Conservation (phyloP, 768 basidiomycete species). For the Macrocybe gigantea region DNA sequence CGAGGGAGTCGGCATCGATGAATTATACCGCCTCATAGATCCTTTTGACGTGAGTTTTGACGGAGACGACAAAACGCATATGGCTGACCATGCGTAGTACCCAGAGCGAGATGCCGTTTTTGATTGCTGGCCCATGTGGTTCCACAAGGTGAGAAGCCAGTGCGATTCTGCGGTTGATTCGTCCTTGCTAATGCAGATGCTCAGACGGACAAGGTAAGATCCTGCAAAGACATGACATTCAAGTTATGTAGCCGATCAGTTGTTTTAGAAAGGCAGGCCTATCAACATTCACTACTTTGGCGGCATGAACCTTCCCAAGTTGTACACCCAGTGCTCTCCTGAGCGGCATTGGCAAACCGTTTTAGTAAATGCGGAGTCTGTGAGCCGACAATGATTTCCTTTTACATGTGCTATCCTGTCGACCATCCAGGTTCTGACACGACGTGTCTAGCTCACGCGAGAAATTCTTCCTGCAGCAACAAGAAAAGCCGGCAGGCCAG, state of each 20-base stretch:
- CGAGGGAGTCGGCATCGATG: conserved; percentile 60
- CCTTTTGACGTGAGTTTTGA: conserved; percentile 57
- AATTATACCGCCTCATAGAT: conserved; percentile 54
- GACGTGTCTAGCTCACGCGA: conserved; percentile 35
- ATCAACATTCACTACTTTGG: conserved; percentile 64
- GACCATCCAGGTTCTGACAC: not conserved
- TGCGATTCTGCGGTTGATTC: no score
- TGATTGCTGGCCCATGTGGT: conserved; percentile 75
- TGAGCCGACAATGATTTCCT: conserved; percentile 9
- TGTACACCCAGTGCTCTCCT: conserved; percentile 52
- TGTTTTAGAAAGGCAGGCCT: conserved; percentile 58
- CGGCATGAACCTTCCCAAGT: conserved; percentile 47
- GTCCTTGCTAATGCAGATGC: not conserved
- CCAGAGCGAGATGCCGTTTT: conserved; percentile 66
- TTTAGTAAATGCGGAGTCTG: conserved; percentile 59
- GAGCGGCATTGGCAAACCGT: conserved; percentile 60
- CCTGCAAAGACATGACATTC: not conserved
- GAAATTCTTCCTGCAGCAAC: conserved; percentile 66
- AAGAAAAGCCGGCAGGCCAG: conserved; percentile 42
- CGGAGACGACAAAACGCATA: not conserved
- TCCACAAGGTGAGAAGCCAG: conserved; percentile 53
- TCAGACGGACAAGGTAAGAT: conserved; percentile 63
- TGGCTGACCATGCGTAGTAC: conserved; percentile 36
- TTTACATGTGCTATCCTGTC: not conserved
- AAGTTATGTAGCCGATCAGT: not conserved